Evolutionary conservation across 2,329 filamentous ascomycete species (phyloP).

Genomic region (Dothideomycetidae sp.): DNA sequence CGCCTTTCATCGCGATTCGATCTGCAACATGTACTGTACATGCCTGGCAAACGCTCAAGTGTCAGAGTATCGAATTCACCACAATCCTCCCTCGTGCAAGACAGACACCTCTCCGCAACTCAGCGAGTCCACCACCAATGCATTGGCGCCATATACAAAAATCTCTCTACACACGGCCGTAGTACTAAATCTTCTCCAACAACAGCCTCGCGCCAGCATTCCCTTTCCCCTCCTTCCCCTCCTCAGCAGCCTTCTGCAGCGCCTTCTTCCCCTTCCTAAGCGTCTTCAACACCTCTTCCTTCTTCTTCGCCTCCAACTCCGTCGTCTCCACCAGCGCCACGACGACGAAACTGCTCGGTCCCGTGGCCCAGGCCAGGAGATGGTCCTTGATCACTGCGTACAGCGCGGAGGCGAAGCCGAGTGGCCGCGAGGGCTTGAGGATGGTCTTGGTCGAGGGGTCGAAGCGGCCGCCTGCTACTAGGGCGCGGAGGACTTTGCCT

Average conservation of each 20-base stretch:
- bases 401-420: conserved; percentile 69
- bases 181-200: conserved; percentile 26
- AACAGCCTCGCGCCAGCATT: conserved; percentile 36
- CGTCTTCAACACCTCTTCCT: conserved; percentile 50
- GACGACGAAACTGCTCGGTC: conserved; percentile 73
- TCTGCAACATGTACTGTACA: too few relatives aligned
- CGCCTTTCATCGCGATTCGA: too few relatives aligned
- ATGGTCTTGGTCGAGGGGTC: conserved; percentile 58
- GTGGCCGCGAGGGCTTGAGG: conserved; percentile 55
- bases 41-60: too few relatives aligned
- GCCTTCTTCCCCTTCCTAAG: conserved; percentile 60
- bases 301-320: conserved; percentile 46
- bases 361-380: conserved; percentile 70
- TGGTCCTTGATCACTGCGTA: conserved; percentile 66
- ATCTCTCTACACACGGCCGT: too few relatives aligned
- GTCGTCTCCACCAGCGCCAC: conserved; percentile 65
- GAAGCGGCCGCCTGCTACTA: conserved; percentile 80
- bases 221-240: conserved; percentile 24
- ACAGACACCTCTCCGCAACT: too few relatives aligned
- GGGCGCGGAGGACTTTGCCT: conserved; percentile 76
- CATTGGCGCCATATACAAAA: too few relatives aligned
- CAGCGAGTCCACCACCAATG: too few relatives aligned
- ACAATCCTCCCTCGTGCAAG: too few relatives aligned
- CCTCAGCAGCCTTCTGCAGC: conserved; percentile 51
- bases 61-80: too few relatives aligned